Evolutionary conservation across 148 eudicot genomes (phyloP), one percentile per base, ranked within the genome.

Genomic region (Camellia lanceoleosa): DNA sequence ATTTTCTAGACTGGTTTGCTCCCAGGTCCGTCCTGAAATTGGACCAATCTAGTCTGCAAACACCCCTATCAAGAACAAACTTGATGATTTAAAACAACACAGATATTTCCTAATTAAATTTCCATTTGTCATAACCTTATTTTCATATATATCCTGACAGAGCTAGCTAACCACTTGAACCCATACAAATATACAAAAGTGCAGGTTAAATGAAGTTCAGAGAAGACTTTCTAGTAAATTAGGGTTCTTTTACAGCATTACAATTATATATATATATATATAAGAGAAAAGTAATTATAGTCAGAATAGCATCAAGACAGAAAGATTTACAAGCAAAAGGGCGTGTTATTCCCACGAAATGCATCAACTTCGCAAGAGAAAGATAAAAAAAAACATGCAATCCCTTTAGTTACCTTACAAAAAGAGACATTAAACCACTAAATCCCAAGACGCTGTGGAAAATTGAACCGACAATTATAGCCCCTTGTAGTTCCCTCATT

Each of bases 401-500:
- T n/a, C 16, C 7, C 5, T 19, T 58, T 13, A 72, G 56, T 84
- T 82, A 95, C 98, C 99, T 91, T 75, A 96, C 76, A 23, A 96
- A 42, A 61, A 93, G 83, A 82, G 94, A 87, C 95, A 96, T 89
- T 71, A 96, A 83, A 73, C 99, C 97, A 78, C 95, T 93, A 84
- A 91, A 93, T 62, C 99, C 99, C 87, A 96, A 78, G 51, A 92
- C 66, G 89, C 94, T 82, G 80, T 96, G 99, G 81, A 90, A 91
- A 83, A 92, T 88, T 60, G 99, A 96, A 65, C 98, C 87, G 82
- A 93, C 82, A 44, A 96, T 89, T 76, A 96, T 90, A 80, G 97
- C 99, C 80, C 99, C 99, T 87, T 96, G 99, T 73, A 96, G 70
- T 79, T 96, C 99, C 84, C 91, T 93, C 99, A 96, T 96, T 74